Evolutionary conservation across 2,329 filamentous ascomycete genomes (phyloP), one percentile per base, ranked within the genome.

Genomic region (Cephalotrichum gorgonifer): DNA sequence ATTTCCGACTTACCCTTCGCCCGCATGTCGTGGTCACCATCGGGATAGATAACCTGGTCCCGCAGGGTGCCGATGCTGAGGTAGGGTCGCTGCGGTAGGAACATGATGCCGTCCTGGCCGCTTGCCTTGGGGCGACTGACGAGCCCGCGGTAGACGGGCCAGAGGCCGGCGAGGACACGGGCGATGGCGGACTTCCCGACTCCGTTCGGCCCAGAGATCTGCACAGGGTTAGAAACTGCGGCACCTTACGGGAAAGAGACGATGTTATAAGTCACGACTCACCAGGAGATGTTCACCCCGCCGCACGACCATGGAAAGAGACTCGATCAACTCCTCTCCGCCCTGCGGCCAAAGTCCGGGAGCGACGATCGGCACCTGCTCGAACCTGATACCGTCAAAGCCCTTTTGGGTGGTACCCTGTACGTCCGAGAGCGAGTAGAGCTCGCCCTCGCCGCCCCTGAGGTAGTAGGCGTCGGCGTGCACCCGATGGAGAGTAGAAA

Each of bases 41-140:
- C 89, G 0, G 93, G 93, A 58, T 98, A 98, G 61, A 97, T 96
- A 59, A 98, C 88, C 68, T 98, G 94, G 59, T 98, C 94, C 25
- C 93, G 85, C 9, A 97, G 74, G 1, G 93, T 97, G 31, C 93
- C 93, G 22, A 91, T 86, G 63, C 84, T 91, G 30, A 97, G 78
- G 60, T 97, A 97, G 0, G 91, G 89, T 15, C 91, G 78, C 64
- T 98, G 93, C 0, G 93, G 93, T 11, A 98, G 76, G 68, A 98
- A 97, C 90, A 98, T 97, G 69, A 98, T 95, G 51, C 93, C 93
- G 55, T 97, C 91, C 53, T 84, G 76, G 35, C 89, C 89, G 39
- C 80, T 78, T 35, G 72, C 76, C 60, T 93, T 88, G 3, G 93
- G 91, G 1, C 90, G 81, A 51, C 86, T 94, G 17, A 96, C 88